Conservation (phyloP, 164 flowering plant species). For the Chimonanthus salicifolius region DNA sequence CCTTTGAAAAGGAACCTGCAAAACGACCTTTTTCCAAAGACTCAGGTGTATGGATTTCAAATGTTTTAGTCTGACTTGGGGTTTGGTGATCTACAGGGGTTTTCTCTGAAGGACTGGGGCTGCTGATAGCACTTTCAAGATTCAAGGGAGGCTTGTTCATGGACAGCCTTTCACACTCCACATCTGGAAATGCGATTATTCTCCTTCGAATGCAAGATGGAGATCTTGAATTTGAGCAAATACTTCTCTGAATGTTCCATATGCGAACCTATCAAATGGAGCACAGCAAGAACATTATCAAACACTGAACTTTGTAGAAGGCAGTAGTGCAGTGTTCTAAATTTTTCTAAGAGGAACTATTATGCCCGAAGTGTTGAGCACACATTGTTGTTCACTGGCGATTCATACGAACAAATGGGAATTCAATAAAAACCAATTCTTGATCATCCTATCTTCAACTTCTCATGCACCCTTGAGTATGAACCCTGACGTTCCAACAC, state of each 20-base stretch:
- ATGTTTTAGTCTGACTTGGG: constrained; percentile 17
- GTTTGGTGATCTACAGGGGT: constrained; percentile 6
- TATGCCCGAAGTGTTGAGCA: not conserved
- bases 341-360: not conserved
- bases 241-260: constrained; percentile 38
- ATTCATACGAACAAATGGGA: too few relatives aligned
- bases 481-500: too few relatives aligned
- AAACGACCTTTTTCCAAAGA: constrained; percentile 27
- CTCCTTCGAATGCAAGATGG: constrained; percentile 53
- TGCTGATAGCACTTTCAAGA: constrained; percentile 13
- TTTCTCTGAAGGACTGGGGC: constrained; percentile 16
- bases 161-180: constrained; percentile 35
- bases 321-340: too few relatives aligned
- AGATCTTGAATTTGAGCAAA: constrained; percentile 33
- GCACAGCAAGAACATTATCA: not conserved
- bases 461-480: too few relatives aligned
- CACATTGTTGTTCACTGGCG: not conserved
- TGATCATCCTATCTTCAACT: too few relatives aligned
- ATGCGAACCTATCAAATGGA: constrained; percentile 47
- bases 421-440: too few relatives aligned
- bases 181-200: constrained; percentile 51
- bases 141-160: constrained; percentile 22
- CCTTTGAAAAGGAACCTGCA: constrained; percentile 15
- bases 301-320: too few relatives aligned
- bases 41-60: constrained; percentile 53